Evolutionary conservation across 2,329 filamentous ascomycete genomes (phyloP).

Genomic region (Aspergillus quadrilineatus): DNA sequence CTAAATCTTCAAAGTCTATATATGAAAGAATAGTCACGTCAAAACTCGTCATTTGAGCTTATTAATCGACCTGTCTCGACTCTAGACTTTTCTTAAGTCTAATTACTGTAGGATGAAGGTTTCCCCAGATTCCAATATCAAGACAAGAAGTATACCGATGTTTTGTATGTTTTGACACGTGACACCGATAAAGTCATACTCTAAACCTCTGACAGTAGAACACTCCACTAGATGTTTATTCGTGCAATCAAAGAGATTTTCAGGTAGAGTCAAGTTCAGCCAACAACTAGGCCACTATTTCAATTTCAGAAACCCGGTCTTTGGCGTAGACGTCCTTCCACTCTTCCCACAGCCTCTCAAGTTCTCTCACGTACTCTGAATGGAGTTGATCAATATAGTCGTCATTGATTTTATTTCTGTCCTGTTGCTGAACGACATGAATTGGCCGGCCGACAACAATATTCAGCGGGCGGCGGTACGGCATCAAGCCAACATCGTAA

Average conservation of each 20-base stretch:
- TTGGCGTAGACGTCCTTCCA: slow-evolving; percentile 49
- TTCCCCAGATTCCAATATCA: no score
- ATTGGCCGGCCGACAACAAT: slow-evolving; percentile 86
- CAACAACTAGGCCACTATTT: slow-evolving; percentile 32
- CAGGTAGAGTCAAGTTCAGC: no score
- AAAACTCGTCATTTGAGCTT: neutral
- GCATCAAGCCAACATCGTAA: slow-evolving; percentile 95
- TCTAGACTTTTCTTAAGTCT: neutral
- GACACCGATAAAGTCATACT: no score
- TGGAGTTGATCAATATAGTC: slow-evolving; percentile 80
- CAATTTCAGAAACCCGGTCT: slow-evolving; percentile 44
- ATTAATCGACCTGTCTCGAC: neutral
- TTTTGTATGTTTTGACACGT: no score
- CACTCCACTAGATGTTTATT: neutral
- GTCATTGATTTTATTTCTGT: slow-evolving; percentile 63
- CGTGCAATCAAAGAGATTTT: no score
- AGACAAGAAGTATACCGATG: no score
- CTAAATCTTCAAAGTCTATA: neutral
- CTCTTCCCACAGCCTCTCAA: slow-evolving; percentile 47
- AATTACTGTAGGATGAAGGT: no score
- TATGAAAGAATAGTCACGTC: neutral
- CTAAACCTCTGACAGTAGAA: neutral
- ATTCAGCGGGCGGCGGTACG: slow-evolving; percentile 82
- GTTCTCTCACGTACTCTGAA: slow-evolving; percentile 68
- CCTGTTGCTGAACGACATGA: slow-evolving; percentile 59